Evolutionary conservation across 2,329 filamentous ascomycete species (phyloP), one percentile per base, ranked within the genome.

Genomic region (Nemania sp.): DNA sequence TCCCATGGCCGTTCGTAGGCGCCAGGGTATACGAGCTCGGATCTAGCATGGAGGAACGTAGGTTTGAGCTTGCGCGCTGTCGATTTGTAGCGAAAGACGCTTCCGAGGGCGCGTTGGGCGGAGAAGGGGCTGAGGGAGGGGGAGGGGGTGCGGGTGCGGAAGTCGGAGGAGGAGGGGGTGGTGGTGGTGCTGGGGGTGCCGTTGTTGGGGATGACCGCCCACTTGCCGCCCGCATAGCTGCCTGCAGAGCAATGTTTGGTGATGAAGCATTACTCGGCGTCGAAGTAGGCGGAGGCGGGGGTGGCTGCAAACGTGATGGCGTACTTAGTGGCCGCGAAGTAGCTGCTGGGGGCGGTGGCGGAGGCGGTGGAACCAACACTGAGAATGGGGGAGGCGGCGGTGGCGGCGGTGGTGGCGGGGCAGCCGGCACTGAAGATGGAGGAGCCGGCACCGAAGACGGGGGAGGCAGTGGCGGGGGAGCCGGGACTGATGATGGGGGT

Each of bases 1-100:
- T 69, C 75, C 74, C 68, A 20, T 61, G 76, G 46, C 88, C 88
- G 70, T 90, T 91, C 15, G 69, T 71, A 6, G 82, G 79, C 18
- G 82, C 82, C 45, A 92, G 80, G 0, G 91, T 95, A 75, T 92
- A 95, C 12, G 88, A 83, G 71, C 87, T 90, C 1, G 91, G 84
- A 71, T 94, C 89, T 13, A 95, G 79, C 80, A 90, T 86, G 5
- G 87, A 83, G 48, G 81, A 79, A 40, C 81, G 81, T 75, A 88
- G 71, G 68, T 79, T 73, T 66, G 82, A 78, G 25, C 78, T 76
- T 18, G 73, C 70, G 63, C 79, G 76, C 63, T 75, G 71, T 34
- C 81, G 74, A 39, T 71, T 68, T 59, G 74, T 65, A 50, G 75
- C 63, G 64, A 69, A 66, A 55, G 69, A 64, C 34, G 56, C 65